phyloP scores from a whole-genome alignment of 257 asterid species.

The Rauvolfia tetraphylla region DNA sequence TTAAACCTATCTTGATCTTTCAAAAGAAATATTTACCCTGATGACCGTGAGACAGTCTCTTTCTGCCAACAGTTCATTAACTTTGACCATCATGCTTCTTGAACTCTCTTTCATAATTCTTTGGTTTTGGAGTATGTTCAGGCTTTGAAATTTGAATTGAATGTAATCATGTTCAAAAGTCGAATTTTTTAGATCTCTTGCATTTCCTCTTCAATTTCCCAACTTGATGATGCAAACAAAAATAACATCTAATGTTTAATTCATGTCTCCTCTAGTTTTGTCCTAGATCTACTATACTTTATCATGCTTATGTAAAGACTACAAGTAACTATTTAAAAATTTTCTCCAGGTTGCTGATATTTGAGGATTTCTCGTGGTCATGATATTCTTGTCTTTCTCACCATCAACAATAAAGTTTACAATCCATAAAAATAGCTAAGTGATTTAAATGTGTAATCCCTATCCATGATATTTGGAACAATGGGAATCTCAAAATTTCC shows the following conservation, averaged over 20 bases:
- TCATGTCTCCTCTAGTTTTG: background rate
- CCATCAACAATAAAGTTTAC: background rate
- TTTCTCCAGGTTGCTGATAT: constrained; percentile 17
- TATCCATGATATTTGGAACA: constrained; percentile 10
- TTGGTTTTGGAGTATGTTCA: background rate
- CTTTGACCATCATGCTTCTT: background rate
- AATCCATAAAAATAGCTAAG: background rate
- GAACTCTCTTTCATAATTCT: background rate
- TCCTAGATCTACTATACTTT: background rate
- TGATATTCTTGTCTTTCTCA: background rate
- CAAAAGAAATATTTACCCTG: background rate
- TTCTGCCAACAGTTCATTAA: background rate
- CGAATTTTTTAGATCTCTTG: background rate
- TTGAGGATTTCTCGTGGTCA: constrained; percentile 6
- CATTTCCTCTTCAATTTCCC: background rate
- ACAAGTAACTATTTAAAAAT: background rate
- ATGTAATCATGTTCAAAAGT: background rate
- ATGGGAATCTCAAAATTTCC: constrained; percentile 65
- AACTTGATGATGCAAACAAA: background rate
- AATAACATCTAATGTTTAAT: background rate
- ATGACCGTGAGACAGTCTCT: background rate
- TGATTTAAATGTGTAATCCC: background rate
- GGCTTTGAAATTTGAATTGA: background rate
- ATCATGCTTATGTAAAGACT: background rate
- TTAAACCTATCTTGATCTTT: background rate